Evolutionary conservation across 164 flowering plant genomes (phyloP), one percentile per base, ranked within the genome.

Genomic region (Umbellularia californica): DNA sequence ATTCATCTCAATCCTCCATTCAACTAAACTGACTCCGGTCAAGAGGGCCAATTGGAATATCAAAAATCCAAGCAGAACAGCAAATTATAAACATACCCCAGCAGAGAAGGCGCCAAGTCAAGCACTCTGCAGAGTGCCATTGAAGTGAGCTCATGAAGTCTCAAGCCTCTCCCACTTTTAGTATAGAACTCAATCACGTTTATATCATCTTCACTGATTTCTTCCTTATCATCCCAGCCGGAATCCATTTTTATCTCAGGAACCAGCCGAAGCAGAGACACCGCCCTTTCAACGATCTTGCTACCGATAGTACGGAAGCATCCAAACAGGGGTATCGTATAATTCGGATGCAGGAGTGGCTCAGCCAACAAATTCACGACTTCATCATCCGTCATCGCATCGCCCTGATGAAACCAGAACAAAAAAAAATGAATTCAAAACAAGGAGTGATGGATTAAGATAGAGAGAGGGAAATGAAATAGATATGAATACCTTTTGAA

Each of bases 141-240:
- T 70, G 93, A 90, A 71, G 92, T 88, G 76, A 88, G 81, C 83
- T 93, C 98, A 50, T 96, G 99, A 77, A 96, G 93, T 77, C 75
- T 73, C 81, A 92, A 76, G 64, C 87, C 83, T 79, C 82, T 83
- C 77, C 91, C 91, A 7, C 67, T 77, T 74, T 79, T 80, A 65
- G 28, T 70, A 65, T 87, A 86, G 50, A 78, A 78, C 33, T 88
- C 88, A 71, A 93, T 84, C 15, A 89, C 74, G 76, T 76, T 30
- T 20, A 58, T 55, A 1, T 73, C 74, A 0, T 82, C 84, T 22
- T 81, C 79, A 22, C 76, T 79, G 5, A 70, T 72, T 6, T 80
- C 87, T 6, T 79, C 85, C 7, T 7, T 70, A 19, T 58, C 64
- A 15, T 10, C n/a, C 1, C 81, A 70, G 72, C 79, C 27, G 27